Evolutionary conservation across 768 basidiomycete species (phyloP).

Genomic region (Boletus vinaceobasis): DNA sequence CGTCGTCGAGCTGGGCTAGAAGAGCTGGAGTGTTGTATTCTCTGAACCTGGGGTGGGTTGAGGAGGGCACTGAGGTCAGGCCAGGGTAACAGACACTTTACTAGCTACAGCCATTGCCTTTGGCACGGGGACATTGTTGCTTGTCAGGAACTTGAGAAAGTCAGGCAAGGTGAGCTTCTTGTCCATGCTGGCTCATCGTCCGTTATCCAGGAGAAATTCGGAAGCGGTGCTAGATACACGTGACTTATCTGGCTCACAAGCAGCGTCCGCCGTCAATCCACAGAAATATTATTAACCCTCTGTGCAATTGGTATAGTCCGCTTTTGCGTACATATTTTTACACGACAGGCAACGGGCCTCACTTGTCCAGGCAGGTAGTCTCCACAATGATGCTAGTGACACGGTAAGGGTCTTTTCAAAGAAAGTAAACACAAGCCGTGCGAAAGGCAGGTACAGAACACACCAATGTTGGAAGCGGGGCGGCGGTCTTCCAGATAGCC

Average conservation of each 20-base stretch:
- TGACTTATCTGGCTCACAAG: not conserved
- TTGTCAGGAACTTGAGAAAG: constrained; percentile 65
- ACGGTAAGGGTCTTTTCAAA: constrained; percentile 79
- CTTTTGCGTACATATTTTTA: constrained; percentile 7
- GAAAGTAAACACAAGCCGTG: not conserved
- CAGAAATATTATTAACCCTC: constrained; percentile 3
- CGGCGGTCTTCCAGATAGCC: constrained; percentile 97
- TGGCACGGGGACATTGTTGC: constrained; percentile 50
- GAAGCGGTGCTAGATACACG: not conserved
- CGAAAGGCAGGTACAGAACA: constrained; percentile 23
- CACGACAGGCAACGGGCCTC: constrained; percentile 18
- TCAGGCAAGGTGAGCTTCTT: constrained; percentile 57
- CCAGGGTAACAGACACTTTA: constrained; percentile 52
- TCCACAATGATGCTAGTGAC: constrained; percentile 88
- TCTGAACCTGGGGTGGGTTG: constrained; percentile 57
- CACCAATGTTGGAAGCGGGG: constrained; percentile 97
- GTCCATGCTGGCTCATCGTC: constrained; percentile 11
- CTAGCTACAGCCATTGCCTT: constrained; percentile 69
- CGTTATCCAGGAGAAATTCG: not conserved
- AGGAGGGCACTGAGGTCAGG: constrained; percentile 1
- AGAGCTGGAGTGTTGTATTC: constrained; percentile 57
- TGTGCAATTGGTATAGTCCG: constrained; percentile 24
- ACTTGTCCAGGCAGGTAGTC: constrained; percentile 74
- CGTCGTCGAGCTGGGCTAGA: constrained; percentile 56
- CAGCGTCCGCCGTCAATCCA: constrained; percentile 7